Conservation (phyloP, 306 rosid genomes). For the Cyclanthera cordifolia region DNA sequence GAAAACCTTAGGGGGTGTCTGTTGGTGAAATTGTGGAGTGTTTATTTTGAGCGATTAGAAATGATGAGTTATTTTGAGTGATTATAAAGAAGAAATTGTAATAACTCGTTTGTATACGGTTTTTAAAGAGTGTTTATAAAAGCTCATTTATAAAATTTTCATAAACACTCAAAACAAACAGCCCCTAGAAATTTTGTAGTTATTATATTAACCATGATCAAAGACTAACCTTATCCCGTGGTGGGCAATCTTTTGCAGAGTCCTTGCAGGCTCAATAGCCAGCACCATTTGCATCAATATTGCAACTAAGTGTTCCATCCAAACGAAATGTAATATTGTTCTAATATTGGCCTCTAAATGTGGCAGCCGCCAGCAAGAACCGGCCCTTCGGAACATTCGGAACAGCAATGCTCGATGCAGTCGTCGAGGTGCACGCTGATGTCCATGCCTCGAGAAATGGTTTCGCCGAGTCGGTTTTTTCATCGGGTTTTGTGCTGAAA, state of each 20-base stretch:
- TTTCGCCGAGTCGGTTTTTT: constrained; percentile 36
- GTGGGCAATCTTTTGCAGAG: constrained; percentile 37
- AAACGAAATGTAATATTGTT: constrained; percentile 24
- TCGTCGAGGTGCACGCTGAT: constrained; percentile 27
- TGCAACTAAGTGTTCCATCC: constrained; percentile 45
- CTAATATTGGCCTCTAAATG: constrained; percentile 47
- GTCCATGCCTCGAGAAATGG: constrained; percentile 42
- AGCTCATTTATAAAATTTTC: no score
- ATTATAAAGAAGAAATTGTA: no score
- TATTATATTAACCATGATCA: not conserved
- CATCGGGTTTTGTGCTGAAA: constrained; percentile 48
- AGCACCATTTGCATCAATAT: constrained; percentile 39
- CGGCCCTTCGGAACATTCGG: constrained; percentile 60
- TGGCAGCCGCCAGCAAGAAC: constrained; percentile 25
- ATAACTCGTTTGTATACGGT: no score
- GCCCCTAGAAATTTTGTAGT: no score
- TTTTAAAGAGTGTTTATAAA: no score
- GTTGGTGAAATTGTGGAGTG: no score
- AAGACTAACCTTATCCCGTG: constrained; percentile 42
- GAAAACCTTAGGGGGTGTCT: no score
- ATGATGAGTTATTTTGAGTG: no score
- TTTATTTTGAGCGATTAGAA: no score
- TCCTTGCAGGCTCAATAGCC: constrained; percentile 44
- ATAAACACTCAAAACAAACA: no score
- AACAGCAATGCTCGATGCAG: constrained; percentile 25